Conservation (phyloP, 2,329 filamentous ascomycete genomes). For the Talaromyces sp. region DNA sequence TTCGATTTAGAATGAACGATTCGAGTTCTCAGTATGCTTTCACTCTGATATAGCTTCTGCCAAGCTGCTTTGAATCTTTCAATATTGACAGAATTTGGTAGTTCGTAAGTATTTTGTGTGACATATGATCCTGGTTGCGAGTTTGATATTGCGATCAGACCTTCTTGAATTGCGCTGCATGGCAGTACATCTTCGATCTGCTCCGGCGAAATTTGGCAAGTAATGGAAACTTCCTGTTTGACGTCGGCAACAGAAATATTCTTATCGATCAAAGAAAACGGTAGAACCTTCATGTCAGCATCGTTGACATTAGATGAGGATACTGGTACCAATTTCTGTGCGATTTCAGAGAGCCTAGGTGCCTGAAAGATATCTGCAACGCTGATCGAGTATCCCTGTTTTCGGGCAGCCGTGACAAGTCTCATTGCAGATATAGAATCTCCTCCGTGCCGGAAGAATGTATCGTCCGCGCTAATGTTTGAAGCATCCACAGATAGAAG, state of each 20-base stretch:
- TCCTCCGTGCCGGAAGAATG: slow-evolving; percentile 26
- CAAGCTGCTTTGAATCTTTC: slow-evolving; percentile 36
- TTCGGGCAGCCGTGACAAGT: slow-evolving; percentile 15
- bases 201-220: slow-evolving; percentile 19
- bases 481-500: slow-evolving; percentile 14
- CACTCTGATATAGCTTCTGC: slow-evolving; percentile 29
- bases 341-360: slow-evolving; percentile 14
- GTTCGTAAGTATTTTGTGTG: slow-evolving; percentile 32
- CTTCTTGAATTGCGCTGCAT: slow-evolving; percentile 41
- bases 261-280: slow-evolving; percentile 13
- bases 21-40: slow-evolving; percentile 41
- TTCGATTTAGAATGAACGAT: slow-evolving; percentile 24
- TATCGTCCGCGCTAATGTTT: slow-evolving; percentile 19
- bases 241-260: background rate
- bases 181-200: slow-evolving; percentile 38
- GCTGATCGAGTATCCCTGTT: slow-evolving; percentile 8
- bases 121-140: slow-evolving; percentile 38
- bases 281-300: background rate
- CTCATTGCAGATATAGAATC: slow-evolving; percentile 23
- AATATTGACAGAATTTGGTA: slow-evolving; percentile 29
- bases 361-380: slow-evolving; percentile 14
- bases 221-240: slow-evolving; percentile 16
- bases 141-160: slow-evolving; percentile 35
- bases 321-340: background rate
- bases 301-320: background rate